phyloP scores from a whole-genome alignment of 345 rosid genomes.

The Bruguiera gymnorhiza region DNA sequence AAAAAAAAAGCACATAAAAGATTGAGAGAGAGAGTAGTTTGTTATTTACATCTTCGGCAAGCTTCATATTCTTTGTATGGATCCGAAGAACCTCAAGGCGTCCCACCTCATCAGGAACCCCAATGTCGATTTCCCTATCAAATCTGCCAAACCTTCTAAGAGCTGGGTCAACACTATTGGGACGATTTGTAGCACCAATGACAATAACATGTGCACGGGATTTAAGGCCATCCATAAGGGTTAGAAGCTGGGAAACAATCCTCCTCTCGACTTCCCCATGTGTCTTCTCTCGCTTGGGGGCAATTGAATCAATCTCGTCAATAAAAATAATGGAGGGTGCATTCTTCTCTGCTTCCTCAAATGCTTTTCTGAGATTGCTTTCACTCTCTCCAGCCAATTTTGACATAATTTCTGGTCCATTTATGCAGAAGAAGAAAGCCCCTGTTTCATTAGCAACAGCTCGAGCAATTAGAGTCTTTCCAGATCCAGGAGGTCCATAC shows the following conservation, averaged over 20 bases:
- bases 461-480: conserved; percentile 87
- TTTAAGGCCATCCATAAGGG: conserved; percentile 94
- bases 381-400: conserved; percentile 98
- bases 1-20: background rate
- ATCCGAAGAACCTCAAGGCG: conserved; percentile 98
- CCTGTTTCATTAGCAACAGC: conserved; percentile 96
- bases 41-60: conserved; percentile 71
- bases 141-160: conserved; percentile 93
- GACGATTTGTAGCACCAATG: conserved; percentile 98
- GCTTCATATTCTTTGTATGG: conserved; percentile 97
- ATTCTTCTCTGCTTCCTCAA: conserved; percentile 96
- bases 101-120: conserved; percentile 97
- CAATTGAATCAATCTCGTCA: conserved; percentile 93
- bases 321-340: conserved; percentile 95
- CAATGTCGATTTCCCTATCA: conserved; percentile 91
- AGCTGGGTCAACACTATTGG: conserved; percentile 93
- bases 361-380: conserved; percentile 94
- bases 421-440: conserved; percentile 92
- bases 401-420: conserved; percentile 97
- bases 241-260: conserved; percentile 89
- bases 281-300: conserved; percentile 95
- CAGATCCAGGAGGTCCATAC: conserved; percentile 46
- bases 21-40: background rate
- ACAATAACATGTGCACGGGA: conserved; percentile 92
- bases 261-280: conserved; percentile 97